Base-by-base conservation (phyloP, 208 protist genomes). In the Leishmania amazonensis region DNA sequence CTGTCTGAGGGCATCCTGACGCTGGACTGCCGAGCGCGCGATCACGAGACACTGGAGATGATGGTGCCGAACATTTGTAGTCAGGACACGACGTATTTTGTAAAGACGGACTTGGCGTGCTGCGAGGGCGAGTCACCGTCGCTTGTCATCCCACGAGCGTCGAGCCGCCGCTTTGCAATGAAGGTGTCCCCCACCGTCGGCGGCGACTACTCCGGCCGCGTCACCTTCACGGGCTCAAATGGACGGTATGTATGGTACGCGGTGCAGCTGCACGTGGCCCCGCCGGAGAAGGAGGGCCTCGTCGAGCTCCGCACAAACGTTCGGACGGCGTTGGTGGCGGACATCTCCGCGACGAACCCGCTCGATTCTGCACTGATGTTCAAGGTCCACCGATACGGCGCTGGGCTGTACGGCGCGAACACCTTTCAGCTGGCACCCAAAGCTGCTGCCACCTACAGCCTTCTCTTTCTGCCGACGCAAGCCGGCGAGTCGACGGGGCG, bases 161-260 rank as follows among this genome's bases (percentile, higher is more conserved):
- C 88, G 58, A 79, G 83, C 53, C 87, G 86, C n/a, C 88, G 87
- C 79, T 99, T 98, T 83, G 76, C 91, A 35, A 78, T 99, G 35
- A 84, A 79, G 57, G 78, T 98, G 67, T 78, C 75, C 58, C 95
- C 98, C 35, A 91, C 90, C 58, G 88, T 97, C 45, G 90, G 93
- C 40, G 96, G 96, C n/a, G 94, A 84, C 68, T 95, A 93, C 83
- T 81, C 73, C 15, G 98, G 98, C 24, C 96, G 88, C 42, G 86
- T 99, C 64, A 90, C 94, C 19, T 98, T 98, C 85, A 91, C 82
- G 45, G 76, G 93, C 8, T 24, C 76, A 19, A 81, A 96, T 79
- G 94, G 90, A 21, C 90, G 94, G 21, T 99, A 97, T 84, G 80
- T 97, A 40, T 99, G 96, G 96, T 99, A 96, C 87, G 90, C 88